phyloP scores from a whole-genome alignment of 805 yeast genomes.

The Lachancea thermotolerans region DNA sequence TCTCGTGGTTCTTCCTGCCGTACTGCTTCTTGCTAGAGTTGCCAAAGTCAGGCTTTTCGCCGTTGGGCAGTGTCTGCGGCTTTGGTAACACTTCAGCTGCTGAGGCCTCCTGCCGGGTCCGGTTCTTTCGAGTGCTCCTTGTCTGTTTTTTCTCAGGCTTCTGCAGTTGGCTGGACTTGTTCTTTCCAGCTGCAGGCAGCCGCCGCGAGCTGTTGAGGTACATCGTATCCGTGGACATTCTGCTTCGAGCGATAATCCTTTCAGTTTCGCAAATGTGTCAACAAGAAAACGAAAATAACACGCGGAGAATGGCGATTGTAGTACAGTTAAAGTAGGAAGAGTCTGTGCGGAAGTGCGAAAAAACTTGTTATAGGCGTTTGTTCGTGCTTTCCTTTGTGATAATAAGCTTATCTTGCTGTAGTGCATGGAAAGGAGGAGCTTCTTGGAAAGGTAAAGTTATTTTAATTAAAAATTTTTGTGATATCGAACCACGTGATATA shows the following conservation, averaged over 20 bases:
- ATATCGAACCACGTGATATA: background rate
- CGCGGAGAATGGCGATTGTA: background rate
- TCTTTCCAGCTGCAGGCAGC: slow-evolving; percentile 22
- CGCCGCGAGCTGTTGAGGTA: slow-evolving; percentile 29
- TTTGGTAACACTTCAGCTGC: slow-evolving; percentile 14
- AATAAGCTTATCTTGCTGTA: too few species aligned
- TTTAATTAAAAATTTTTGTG: too few species aligned
- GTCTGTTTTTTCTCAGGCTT: slow-evolving; percentile 12
- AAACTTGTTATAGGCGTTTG: too few species aligned
- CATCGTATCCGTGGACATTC: slow-evolving; percentile 31
- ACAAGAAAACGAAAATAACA: slow-evolving; percentile 3
- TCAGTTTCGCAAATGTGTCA: slow-evolving; percentile 6
- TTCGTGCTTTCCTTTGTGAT: too few species aligned
- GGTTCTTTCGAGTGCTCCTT: slow-evolving; percentile 11
- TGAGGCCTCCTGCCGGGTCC: slow-evolving; percentile 12
- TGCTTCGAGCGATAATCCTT: background rate
- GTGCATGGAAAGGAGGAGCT: too few species aligned
- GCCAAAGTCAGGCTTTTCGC: slow-evolving; percentile 31
- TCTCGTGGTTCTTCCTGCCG: background rate
- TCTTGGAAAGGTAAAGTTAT: too few species aligned
- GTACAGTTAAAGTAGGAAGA: too few species aligned
- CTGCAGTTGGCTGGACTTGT: slow-evolving; percentile 15
- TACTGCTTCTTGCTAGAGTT: slow-evolving; percentile 9
- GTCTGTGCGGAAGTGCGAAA: too few species aligned
- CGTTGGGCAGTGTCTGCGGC: slow-evolving; percentile 28